Percentiles rank a stretch among this genome's conserved stretches.
These are phyloP conservation scores for Carex scoparia DNA, from an alignment of 176 grass and related monocot species.

Conservation along the genomic window DNA sequence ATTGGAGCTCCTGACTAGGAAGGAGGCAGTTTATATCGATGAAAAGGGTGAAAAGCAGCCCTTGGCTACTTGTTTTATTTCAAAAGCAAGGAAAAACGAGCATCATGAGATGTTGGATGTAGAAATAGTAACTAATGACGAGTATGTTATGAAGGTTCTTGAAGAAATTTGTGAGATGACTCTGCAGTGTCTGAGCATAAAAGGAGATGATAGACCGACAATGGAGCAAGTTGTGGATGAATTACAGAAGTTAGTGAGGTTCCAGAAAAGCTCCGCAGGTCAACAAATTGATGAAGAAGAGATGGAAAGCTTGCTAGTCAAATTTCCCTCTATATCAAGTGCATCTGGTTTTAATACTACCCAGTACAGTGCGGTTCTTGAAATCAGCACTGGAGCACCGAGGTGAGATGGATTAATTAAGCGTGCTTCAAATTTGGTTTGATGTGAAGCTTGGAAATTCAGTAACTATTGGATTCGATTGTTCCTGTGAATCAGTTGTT, in stretches of 20 bases:
- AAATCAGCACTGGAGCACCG: not conserved
- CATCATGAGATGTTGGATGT: slow-evolving; percentile 20
- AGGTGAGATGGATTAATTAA: not conserved
- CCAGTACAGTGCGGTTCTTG: not conserved
- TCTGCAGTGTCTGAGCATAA: slow-evolving; percentile 11
- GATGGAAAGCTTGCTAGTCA: not conserved
- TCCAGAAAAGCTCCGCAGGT: no score
- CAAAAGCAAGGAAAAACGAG: not conserved
- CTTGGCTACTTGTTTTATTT: not conserved
- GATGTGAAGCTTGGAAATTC: not conserved
- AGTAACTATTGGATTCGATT: no score
- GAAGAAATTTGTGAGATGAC: not conserved
- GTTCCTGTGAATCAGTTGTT: not conserved
- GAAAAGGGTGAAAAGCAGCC: not conserved
- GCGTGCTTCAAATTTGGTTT: not conserved
- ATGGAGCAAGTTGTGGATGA: slow-evolving; percentile 10
- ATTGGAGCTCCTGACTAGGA: slow-evolving; percentile 23
- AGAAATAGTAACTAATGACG: slow-evolving; percentile 4
- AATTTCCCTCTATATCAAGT: not conserved
- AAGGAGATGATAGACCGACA: slow-evolving; percentile 22
- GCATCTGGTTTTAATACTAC: not conserved
- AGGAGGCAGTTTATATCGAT: not conserved
- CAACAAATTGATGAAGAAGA: not conserved
- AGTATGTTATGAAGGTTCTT: not conserved
- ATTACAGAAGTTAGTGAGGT: not conserved